These are phyloP conservation scores for Penicillium manginii DNA, from an alignment of 495 filamentous ascomycete species.

Conservation along the genomic window DNA sequence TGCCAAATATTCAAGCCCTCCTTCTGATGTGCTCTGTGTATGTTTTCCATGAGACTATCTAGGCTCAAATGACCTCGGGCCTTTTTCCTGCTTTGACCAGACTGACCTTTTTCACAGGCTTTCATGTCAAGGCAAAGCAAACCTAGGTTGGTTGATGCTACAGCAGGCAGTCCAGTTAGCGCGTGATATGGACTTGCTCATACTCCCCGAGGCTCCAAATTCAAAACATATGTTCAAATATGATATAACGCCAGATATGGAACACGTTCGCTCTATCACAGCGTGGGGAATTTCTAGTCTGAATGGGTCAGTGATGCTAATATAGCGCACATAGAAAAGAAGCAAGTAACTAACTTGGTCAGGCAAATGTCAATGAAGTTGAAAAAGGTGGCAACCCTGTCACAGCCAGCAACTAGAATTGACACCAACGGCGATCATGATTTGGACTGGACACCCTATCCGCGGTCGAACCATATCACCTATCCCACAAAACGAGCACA, in stretches of 20 bases:
- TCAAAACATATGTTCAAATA: conserved; percentile 12
- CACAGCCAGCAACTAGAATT: conserved; percentile 24
- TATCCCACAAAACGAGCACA: conserved; percentile 34
- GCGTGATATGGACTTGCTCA: conserved; percentile 38
- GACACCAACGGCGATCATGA: conserved; percentile 22
- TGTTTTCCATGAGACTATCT: conserved; percentile 17
- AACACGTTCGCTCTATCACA: conserved; percentile 31
- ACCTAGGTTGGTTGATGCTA: conserved; percentile 39
- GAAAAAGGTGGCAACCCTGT: conserved; percentile 26
- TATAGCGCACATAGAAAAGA: neutral
- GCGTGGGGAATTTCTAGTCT: conserved; percentile 43
- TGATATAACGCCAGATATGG: conserved; percentile 20
- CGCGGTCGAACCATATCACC: conserved; percentile 38
- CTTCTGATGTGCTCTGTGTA: conserved; percentile 42
- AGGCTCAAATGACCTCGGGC: too few relatives aligned
- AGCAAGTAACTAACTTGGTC: neutral
- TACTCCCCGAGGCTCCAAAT: conserved; percentile 10
- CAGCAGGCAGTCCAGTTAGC: conserved; percentile 40
- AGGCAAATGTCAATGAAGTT: conserved; percentile 42
- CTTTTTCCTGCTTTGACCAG: neutral
- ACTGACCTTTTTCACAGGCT: conserved; percentile 31
- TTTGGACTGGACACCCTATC: conserved; percentile 44
- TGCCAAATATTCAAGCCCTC: conserved; percentile 44
- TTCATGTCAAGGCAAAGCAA: conserved; percentile 35
- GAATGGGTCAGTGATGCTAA: conserved; percentile 32